Percentiles rank a stretch among this genome's conserved stretches.
Conservation (phyloP, 495 filamentous ascomycete genomes). For the Penicillium cinerascens region DNA sequence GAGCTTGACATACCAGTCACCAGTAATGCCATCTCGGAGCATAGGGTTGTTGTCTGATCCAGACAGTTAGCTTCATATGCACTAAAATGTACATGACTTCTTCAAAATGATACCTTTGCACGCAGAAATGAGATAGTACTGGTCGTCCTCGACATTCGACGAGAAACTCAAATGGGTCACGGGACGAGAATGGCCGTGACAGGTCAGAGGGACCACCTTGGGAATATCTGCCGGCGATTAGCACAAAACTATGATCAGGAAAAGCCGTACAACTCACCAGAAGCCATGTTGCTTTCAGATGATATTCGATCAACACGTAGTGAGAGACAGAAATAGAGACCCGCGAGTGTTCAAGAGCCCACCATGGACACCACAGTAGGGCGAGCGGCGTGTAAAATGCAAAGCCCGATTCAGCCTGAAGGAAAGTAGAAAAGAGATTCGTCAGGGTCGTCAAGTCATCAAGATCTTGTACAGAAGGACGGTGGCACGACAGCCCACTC, state of each 20-base stretch:
- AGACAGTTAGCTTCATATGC: not conserved
- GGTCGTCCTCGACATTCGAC: conserved; percentile 74
- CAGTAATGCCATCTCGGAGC: conserved; percentile 94
- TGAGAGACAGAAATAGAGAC: not conserved
- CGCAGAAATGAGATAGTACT: conserved; percentile 94
- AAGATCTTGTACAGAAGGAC: conserved; percentile 25
- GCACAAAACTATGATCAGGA: not conserved
- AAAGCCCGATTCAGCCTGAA: conserved; percentile 19
- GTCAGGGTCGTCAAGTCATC: conserved; percentile 48
- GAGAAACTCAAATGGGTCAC: conserved; percentile 96
- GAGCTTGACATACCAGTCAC: conserved; percentile 68
- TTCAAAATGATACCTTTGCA: conserved; percentile 72
- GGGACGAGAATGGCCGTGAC: conserved; percentile 93
- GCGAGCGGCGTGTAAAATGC: conserved; percentile 10
- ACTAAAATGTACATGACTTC: not conserved
- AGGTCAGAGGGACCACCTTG: conserved; percentile 85
- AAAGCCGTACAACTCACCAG: conserved; percentile 7
- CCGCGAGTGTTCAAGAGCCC: not conserved
- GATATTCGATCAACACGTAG: not conserved
- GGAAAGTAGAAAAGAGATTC: conserved; percentile 42
- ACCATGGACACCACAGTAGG: conserved; percentile 6
- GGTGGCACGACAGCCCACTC: conserved; percentile 8
- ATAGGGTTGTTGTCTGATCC: conserved; percentile 88
- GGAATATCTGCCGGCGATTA: conserved; percentile 45
- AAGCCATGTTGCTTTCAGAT: conserved; percentile 8